Base-by-base conservation (phyloP, 2,329 filamentous ascomycete species). In the Aspergillus unguis region DNA sequence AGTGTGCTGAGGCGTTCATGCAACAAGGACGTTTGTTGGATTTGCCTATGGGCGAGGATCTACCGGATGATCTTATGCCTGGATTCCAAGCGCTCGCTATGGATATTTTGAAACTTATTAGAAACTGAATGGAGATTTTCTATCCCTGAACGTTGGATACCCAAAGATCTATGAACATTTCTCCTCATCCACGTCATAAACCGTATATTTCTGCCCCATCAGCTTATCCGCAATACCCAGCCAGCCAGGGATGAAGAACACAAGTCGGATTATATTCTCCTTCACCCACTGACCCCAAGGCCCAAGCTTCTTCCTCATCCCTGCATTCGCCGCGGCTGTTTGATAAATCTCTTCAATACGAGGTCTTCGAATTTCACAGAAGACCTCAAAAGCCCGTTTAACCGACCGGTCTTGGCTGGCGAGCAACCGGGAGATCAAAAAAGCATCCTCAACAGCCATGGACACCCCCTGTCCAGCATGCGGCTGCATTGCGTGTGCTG, bases 371-470 rank as follows among this genome's bases (percentile, higher is more conserved):
- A 67, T 62, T 1, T n/a, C 26, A n/a, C 31, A n/a, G 9, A 43
- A 31, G 26, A 8, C 29, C 5, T 26, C 27, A 8, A 7, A 29
- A 6, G 57, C 44, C 6, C 70, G 68, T 11, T 17, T 9, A 28
- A 48, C 5, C 11, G 57, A 11, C n/a, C 52, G 37, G 10, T 44
- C 41, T 1, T 37, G 26, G 35, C 65, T 55, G 17, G 59, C 43
- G 7, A 69, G 49, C 10, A 70, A 32, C 2, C 62, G 58, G 3
- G 67, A 64, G 3, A 71, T 52, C 32, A 68, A 45, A 38, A 66
- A 65, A 0, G 56, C 57, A 57, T 82, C 80, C 58, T 83, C 80
- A n/a, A 82, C 54, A 0, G 77, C 79, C 67, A 81, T 79, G 7
- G 74, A 77, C 0, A 76, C 74, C 0, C 80, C 80, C 62, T 82